A percentile compares a stretch with the other conserved stretches of the same genome.
Conservation (phyloP, 176 grass and related monocot species). For the Neostapfia colusana region DNA sequence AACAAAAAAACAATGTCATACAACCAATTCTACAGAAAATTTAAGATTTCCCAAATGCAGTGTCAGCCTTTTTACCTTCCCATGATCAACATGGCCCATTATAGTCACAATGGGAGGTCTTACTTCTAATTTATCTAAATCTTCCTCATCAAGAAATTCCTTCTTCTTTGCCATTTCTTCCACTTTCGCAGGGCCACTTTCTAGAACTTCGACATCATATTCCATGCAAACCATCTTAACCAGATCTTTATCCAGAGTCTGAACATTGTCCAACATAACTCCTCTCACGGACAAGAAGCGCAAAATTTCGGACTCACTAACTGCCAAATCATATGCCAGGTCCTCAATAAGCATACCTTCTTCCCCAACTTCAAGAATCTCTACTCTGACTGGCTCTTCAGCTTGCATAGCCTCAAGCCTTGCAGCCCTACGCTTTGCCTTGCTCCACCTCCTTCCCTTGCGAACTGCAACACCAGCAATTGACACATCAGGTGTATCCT, state of each 20-base stretch:
- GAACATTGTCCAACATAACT: constrained; percentile 59
- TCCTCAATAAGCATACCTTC: constrained; percentile 84
- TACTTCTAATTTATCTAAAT: constrained; percentile 79
- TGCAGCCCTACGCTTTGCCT: constrained; percentile 73
- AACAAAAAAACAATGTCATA: constrained; percentile 38
- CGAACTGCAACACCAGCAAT: constrained; percentile 62
- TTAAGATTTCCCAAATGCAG: constrained; percentile 10
- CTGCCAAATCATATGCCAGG: constrained; percentile 78
- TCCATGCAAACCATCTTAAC: too few species aligned
- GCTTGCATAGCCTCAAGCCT: constrained; percentile 68
- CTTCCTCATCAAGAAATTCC: constrained; percentile 84
- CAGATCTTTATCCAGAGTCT: constrained; percentile 74
- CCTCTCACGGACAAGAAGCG: constrained; percentile 61
- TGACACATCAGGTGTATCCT: constrained; percentile 54
- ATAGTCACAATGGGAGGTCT: constrained; percentile 96
- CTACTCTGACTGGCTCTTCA: constrained; percentile 82
- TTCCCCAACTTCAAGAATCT: constrained; percentile 93
- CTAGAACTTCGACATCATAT: constrained; percentile 69
- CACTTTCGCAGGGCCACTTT: constrained; percentile 65
- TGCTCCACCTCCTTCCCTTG: constrained; percentile 83
- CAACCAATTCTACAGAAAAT: constrained; percentile 13
- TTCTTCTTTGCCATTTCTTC: constrained; percentile 97
- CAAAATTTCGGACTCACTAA: constrained; percentile 69
- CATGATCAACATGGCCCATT: constrained; percentile 99
- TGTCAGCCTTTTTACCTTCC: constrained; percentile 62